Evolutionary conservation across 371 early-diverging fungal species (phyloP).

Genomic region (Umbelopsis sp.): DNA sequence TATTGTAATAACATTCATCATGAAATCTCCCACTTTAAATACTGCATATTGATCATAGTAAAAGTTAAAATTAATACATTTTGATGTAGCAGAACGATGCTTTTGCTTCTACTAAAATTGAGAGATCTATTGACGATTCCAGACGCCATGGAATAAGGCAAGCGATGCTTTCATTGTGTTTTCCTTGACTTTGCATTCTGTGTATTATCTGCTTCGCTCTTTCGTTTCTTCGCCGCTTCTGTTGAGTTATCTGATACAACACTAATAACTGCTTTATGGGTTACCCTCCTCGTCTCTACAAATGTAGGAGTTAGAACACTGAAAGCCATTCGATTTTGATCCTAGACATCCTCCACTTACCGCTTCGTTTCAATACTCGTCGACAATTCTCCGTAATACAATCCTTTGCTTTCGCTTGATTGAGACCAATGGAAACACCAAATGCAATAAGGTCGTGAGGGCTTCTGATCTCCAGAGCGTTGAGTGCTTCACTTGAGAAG

Average conservation of each 20-base stretch:
- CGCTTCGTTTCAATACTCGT: conserved; percentile 6
- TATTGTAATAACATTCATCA: background rate
- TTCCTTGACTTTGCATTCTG: background rate
- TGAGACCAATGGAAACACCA: conserved; percentile 5
- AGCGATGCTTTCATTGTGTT: background rate
- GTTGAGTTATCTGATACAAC: background rate
- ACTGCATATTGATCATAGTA: conserved; percentile 4
- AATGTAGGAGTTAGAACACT: background rate
- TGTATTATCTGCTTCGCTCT: background rate
- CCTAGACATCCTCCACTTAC: background rate
- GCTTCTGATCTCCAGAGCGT: conserved; percentile 80
- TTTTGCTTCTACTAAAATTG: too few species aligned
- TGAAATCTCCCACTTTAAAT: background rate
- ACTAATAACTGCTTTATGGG: conserved; percentile 6
- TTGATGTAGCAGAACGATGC: background rate
- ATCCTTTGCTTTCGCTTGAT: conserved; percentile 7
- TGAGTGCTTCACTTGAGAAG: conserved; percentile 79
- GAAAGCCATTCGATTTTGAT: background rate
- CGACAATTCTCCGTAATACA: conserved; percentile 10
- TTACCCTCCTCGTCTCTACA: background rate
- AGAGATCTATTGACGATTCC: too few species aligned
- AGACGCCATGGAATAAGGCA: too few species aligned
- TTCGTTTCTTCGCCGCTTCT: background rate
- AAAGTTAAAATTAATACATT: background rate
- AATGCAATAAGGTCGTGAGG: conserved; percentile 73